Base-by-base conservation (phyloP, 306 rosid genomes). In the Sicyos edulis region DNA sequence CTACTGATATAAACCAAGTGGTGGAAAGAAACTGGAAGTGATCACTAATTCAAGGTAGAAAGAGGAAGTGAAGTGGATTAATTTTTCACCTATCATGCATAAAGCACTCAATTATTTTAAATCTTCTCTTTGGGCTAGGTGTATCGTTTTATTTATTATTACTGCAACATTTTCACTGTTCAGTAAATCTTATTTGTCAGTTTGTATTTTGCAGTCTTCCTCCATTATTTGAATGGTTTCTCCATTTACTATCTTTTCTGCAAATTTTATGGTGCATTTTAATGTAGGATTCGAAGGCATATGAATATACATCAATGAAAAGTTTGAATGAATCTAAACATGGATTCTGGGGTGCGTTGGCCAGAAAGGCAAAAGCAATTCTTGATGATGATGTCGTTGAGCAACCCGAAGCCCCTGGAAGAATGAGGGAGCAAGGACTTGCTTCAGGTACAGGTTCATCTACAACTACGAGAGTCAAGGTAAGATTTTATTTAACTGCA, bases 291-390 rank as follows among this genome's bases (percentile, higher is more conserved):
- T 63, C 89, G 14, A 82, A 84, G 81, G 52, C 82, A 1, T 77
- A 84, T 70, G 95, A 93, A 78, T 90, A 90, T 82, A 84, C 92
- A 7, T 90, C 97, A 21, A 87, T 90, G 91, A 85, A 83, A 74
- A 86, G 59, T 70, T 59, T 86, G 84, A 82, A 82, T 76, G 96
- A 93, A 80, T 73, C 97, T 77, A 93, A 93, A 61, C 85, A 83
- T 77, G 96, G 98, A 55, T 88, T 93, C 79, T 93, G 98, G 98
- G 91, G 97, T 78, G 85, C 40, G 71, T 79, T 93, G 55, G 96
- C 97, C 61, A 85, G 97, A 82, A 93, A 93, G 77, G 97, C 98
- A 58, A 93, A 90, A 73, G 85, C 96, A 32, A 82, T 93, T 77
- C 73, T 93, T 24, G 98, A 90, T 45, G 98, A 93, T 51, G 96